Percentiles rank a stretch among this genome's conserved stretches.
Evolutionary conservation across 2,329 filamentous ascomycete species (phyloP).

Genomic region (Pseudocercospora pini-densiflorae): DNA sequence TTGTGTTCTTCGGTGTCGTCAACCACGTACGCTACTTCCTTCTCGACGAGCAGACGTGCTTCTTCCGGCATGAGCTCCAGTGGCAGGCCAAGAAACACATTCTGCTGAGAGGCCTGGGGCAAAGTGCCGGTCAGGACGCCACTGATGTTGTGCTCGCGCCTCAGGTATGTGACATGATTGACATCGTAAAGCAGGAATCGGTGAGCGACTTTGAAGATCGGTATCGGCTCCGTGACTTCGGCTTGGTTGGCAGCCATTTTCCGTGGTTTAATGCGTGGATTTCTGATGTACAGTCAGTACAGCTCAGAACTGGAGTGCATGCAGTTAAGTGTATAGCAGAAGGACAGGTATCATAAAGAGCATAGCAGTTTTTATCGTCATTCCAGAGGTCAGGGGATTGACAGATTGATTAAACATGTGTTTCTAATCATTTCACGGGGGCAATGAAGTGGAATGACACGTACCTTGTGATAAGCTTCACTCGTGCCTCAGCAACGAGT

Average conservation of each 20-base stretch:
- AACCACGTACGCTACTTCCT: conserved; percentile 75
- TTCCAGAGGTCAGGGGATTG: conserved; percentile 71
- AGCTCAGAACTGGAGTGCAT: background rate
- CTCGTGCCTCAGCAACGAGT: conserved; percentile 18
- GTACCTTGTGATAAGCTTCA: conserved; percentile 13
- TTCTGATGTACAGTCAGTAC: conserved; percentile 1
- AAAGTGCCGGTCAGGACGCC: conserved; percentile 85
- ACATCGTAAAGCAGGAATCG: conserved; percentile 91
- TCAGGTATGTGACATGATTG: conserved; percentile 75
- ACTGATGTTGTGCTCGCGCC: conserved; percentile 80
- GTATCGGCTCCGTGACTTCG: conserved; percentile 61
- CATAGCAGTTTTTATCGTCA: conserved; percentile 58
- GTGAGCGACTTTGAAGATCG: conserved; percentile 79
- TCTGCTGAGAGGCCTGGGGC: conserved; percentile 92
- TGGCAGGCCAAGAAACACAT: conserved; percentile 87
- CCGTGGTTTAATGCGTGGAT: background rate
- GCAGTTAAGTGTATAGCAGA: background rate
- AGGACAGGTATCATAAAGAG: conserved; percentile 41
- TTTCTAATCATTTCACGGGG: conserved; percentile 61
- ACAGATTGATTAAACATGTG: conserved; percentile 67
- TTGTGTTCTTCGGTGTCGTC: conserved; percentile 78
- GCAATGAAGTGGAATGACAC: background rate
- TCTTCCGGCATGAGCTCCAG: conserved; percentile 92
- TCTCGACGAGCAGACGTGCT: conserved; percentile 77
- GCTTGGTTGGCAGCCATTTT: conserved; percentile 28